Evolutionary conservation across 2,329 filamentous ascomycete genomes (phyloP).

Genomic region (Calcarisporium arbuscula): DNA sequence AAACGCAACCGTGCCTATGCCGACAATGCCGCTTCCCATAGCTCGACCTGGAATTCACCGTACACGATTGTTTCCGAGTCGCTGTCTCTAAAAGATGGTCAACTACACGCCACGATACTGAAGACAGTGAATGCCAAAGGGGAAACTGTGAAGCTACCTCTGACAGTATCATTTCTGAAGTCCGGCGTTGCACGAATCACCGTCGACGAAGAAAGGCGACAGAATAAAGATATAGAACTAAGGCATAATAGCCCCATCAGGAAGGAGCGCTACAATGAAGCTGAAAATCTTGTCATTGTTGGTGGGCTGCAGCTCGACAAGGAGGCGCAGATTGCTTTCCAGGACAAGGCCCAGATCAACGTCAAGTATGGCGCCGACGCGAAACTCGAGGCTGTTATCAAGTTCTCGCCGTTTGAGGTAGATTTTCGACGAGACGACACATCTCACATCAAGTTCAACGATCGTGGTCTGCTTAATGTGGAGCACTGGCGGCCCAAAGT

Average conservation of each 20-base stretch:
- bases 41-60: slow-evolving; percentile 68
- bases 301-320: slow-evolving; percentile 71
- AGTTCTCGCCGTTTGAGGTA: slow-evolving; percentile 73
- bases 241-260: slow-evolving; percentile 76
- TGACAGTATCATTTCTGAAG: slow-evolving; percentile 82
- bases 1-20: slow-evolving; percentile 89
- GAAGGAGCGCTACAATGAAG: slow-evolving; percentile 94
- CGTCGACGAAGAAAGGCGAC: slow-evolving; percentile 84
- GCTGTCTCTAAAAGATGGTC: slow-evolving; percentile 69
- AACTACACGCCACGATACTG: slow-evolving; percentile 72
- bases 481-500: slow-evolving; percentile 93
- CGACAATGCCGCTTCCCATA: slow-evolving; percentile 62
- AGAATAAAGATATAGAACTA: slow-evolving; percentile 82
- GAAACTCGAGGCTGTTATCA: slow-evolving; percentile 76
- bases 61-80: slow-evolving; percentile 71
- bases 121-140: slow-evolving; percentile 62
- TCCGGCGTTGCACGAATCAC: slow-evolving; percentile 83
- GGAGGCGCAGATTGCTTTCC: slow-evolving; percentile 59
- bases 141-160: slow-evolving; percentile 70
- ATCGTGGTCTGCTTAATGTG: slow-evolving; percentile 82
- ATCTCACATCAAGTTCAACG: slow-evolving; percentile 82
- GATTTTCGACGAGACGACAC: slow-evolving; percentile 80
- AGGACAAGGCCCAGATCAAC: slow-evolving; percentile 62
- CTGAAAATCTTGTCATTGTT: slow-evolving; percentile 77
- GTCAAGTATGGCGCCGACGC: slow-evolving; percentile 72